Base-by-base conservation (phyloP, 1,284 basidiomycete genomes). In the Sporisorium graminicola region DNA sequence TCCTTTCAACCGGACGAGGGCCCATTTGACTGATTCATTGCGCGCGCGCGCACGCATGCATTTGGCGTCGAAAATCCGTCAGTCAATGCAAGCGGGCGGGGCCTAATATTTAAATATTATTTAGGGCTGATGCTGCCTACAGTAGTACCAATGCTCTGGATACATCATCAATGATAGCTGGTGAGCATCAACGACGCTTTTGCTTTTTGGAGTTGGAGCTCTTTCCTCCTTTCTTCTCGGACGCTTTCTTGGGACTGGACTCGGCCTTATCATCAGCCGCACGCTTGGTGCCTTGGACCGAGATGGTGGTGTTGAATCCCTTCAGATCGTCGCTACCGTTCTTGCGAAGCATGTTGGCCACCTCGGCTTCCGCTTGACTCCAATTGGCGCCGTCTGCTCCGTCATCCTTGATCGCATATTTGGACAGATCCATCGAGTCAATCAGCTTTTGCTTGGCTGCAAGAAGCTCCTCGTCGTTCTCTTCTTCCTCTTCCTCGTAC, bases 291-390 rank as follows among this genome's bases (percentile, higher is more conserved):
- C 66, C 72, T 40, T 75, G 71, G 61, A 75, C 75, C 18, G 72
- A 71, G 55, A 78, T 65, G 60, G 75, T 78, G 20, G 75, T 69
- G 58, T 73, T 77, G 63, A 77, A 68, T 10, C 71, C 74, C 27
- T 60, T 58, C n/a, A 73, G 64, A n/a, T 74, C 51, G 24, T 60
- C 67, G 20, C 71, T 63, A n/a, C 67, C 75, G 44, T 68, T 65
- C 50, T 75, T 71, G n/a, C 56, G 49, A 13, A 79, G 55, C 68
- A 77, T 72, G 43, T 61, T 62, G 58, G 74, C 76, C 7, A 83
- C 79, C 35, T 81, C 79, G 20, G 65, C 74, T 56, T 85, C 83
- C 2, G 83, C 83, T 63, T 80, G 79, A n/a, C 56, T 57, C 82
- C 82, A 85, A 40, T 77, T 75, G 43, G 49, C 40, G 12, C 50